A percentile compares a stretch with the other conserved stretches of the same genome.
Conservation (phyloP, 1,284 basidiomycete species). For the Ganoderma resinaceum region DNA sequence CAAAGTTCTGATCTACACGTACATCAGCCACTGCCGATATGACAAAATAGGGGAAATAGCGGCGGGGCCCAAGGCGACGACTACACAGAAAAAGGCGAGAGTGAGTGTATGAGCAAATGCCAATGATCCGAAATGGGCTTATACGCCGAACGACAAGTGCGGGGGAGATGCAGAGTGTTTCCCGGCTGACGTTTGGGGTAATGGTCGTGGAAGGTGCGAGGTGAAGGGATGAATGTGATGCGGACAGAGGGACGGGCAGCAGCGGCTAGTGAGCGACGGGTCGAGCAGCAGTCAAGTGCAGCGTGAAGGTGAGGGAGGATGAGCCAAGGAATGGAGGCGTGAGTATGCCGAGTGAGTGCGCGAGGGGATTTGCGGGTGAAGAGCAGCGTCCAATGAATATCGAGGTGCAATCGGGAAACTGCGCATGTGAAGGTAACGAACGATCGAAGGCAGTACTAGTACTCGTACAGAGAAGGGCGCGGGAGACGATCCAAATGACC, state of each 20-base stretch:
- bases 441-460: neutral
- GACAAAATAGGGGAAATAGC: conserved; percentile 17
- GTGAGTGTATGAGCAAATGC: conserved; percentile 7
- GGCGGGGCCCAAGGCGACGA: conserved; percentile 15
- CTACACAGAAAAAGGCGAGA: conserved; percentile 17
- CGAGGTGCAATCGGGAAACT: neutral
- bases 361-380: neutral
- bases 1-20: conserved; percentile 25
- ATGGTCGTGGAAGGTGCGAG: neutral
- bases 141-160: neutral
- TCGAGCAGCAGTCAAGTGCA: conserved; percentile 2
- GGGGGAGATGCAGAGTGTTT: conserved; percentile 8
- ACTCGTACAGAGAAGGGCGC: conserved; percentile 4
- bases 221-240: neutral
- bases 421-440: neutral
- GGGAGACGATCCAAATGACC: neutral
- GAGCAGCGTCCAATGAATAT: neutral
- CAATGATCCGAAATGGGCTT: conserved; percentile 6
- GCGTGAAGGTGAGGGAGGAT: neutral
- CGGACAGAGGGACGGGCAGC: neutral
- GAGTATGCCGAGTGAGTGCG: conserved; percentile 5
- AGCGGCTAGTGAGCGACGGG: conserved; percentile 10
- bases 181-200: neutral
- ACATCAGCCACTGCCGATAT: conserved; percentile 24
- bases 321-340: neutral